A percentile compares a stretch with the other conserved stretches of the same genome.
These are phyloP conservation scores for Tetrahymena malaccensis DNA, from an alignment of 73 alveolate genomes.

Conservation along the genomic window DNA sequence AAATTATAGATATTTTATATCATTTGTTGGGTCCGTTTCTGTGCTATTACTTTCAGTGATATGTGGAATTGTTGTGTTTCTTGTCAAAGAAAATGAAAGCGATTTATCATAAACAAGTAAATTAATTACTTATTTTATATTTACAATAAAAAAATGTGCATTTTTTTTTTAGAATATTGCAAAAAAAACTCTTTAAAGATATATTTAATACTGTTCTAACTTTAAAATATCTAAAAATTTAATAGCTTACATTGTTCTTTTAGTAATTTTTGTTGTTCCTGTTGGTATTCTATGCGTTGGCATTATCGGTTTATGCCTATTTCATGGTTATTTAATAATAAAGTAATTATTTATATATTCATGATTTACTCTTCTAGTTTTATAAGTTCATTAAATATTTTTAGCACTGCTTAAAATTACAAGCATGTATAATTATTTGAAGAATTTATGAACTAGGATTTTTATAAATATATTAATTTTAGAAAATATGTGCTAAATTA, in stretches of 20 bases:
- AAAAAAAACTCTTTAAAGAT: background rate
- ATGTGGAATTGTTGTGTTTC: background rate
- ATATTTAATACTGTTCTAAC: background rate
- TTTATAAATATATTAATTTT: background rate
- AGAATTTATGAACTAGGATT: no score
- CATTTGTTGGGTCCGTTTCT: slow-evolving; percentile 5
- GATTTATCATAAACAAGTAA: background rate
- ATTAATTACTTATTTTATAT: background rate
- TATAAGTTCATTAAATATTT: background rate
- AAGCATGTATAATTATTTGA: no score
- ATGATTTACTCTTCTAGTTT: background rate
- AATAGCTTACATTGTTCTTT: background rate
- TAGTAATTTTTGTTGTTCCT: background rate
- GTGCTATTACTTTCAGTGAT: background rate
- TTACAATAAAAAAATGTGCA: background rate
- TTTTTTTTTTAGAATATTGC: background rate
- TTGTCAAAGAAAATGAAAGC: background rate
- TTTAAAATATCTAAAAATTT: background rate
- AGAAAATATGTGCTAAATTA: background rate
- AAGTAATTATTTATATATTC: background rate
- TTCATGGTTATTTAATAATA: background rate
- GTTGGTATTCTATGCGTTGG: background rate
- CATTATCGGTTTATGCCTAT: background rate
- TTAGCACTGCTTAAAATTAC: no score
- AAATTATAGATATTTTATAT: slow-evolving; percentile 56